Evolutionary conservation across 1,284 basidiomycete genomes (phyloP), one percentile per base, ranked within the genome.

Genomic region (Trichosporon sp.): DNA sequence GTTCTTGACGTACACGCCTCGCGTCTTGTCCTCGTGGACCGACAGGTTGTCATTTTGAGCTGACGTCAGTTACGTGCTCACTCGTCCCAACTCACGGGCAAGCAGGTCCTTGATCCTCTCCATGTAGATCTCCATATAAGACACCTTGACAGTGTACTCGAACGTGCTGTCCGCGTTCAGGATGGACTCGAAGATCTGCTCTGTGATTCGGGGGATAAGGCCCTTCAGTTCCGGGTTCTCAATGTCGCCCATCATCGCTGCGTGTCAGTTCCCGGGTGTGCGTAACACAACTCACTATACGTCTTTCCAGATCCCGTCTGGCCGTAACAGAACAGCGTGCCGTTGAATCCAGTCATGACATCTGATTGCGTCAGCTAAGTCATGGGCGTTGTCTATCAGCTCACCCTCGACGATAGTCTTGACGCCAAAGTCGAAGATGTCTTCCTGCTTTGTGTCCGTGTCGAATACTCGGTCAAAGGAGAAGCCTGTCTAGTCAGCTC

Each of bases 111-210:
- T 87, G 73, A 99, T 95, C 70, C 89, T 87, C 82, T 99, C 96
- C 77, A 99, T 86, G 82, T 99, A 99, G 70, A 99, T 99, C 81
- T 99, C 96, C 94, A 99, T 97, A 81, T 99, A 99, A 36, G 94
- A 97, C 61, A 99, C 96, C 82, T 99, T 99, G 80, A 99, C 96
- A 64, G 98, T 87, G 80, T 99, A 99, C 80, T 99, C 96, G 68
- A 99, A 84, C 78, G 93, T 92, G 44, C 92, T 86, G 72, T 98
- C 95, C 62, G 95, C 96, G 72, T 92, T 88, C 70, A 96, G 88
- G 78, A 99, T 99, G 61, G 92, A 94, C 68, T 94, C 90, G 78
- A 99, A 99, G 79, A 99, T 98, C 81, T 99, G 95, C 78, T 99
- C 95, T 4, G 95, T 96, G 74, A 99, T 98, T 64, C 96, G 90